Percentiles rank a stretch among this genome's conserved stretches.
Evolutionary conservation across 768 basidiomycete genomes (phyloP).

Genomic region (Podaxis sp.): DNA sequence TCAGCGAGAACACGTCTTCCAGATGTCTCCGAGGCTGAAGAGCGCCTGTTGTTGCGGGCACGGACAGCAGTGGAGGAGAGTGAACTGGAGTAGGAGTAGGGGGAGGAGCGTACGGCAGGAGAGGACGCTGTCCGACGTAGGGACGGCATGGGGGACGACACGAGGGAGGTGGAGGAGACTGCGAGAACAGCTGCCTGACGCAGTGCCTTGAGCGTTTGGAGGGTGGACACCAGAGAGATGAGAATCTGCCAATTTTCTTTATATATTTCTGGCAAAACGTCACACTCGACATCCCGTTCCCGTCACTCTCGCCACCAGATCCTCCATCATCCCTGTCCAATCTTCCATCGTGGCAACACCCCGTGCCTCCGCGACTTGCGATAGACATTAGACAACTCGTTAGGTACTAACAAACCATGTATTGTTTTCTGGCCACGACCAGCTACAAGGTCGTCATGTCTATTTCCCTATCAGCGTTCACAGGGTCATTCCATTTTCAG

Average conservation of each 20-base stretch:
- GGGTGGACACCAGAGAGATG: constrained; percentile 33
- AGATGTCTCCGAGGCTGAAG: constrained; percentile 64
- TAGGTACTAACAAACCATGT: background rate
- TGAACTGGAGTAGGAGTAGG: constrained; percentile 52
- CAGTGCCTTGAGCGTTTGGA: constrained; percentile 38
- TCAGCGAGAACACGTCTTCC: constrained; percentile 76
- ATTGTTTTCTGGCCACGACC: background rate
- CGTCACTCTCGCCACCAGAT: constrained; percentile 16
- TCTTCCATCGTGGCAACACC: constrained; percentile 10
- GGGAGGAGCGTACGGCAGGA: constrained; percentile 65
- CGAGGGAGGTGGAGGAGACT: constrained; percentile 20
- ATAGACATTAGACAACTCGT: background rate
- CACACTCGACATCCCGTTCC: constrained; percentile 23
- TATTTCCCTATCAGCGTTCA: constrained; percentile 7
- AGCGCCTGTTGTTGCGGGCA: constrained; percentile 53
- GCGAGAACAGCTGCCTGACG: constrained; percentile 46
- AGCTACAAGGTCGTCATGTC: constrained; percentile 11
- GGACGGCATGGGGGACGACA: constrained; percentile 53
- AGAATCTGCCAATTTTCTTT: constrained; percentile 32
- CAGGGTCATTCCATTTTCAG: constrained; percentile 24
- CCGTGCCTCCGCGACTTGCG: background rate
- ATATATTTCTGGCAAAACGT: constrained; percentile 40
- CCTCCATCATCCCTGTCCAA: constrained; percentile 23
- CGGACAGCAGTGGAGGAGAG: constrained; percentile 27
- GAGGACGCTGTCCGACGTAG: constrained; percentile 77